Conservation (phyloP, 2,329 filamentous ascomycete genomes). For the Dothistroma septosporum region DNA sequence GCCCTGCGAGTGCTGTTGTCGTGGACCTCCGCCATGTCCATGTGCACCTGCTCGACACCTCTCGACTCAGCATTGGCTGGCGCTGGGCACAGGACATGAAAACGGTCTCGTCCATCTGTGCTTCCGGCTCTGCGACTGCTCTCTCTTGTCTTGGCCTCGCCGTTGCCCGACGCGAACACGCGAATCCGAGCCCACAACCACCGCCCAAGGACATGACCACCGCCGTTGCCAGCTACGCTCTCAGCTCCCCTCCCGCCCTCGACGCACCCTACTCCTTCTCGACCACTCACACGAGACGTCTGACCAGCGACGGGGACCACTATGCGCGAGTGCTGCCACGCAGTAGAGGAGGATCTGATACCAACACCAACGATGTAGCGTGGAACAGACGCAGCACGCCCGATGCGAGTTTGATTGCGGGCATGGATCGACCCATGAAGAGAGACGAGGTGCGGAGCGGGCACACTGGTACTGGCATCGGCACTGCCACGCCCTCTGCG, state of each 20-base stretch:
- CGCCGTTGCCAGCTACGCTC: conserved; percentile 20
- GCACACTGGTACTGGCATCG: neutral
- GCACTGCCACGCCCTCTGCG: conserved; percentile 3
- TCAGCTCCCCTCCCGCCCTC: conserved; percentile 10
- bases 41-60: neutral
- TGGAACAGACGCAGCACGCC: conserved; percentile 19
- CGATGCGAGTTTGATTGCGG: conserved; percentile 13
- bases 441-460: conserved; percentile 10
- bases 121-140: conserved; percentile 57
- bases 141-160: conserved; percentile 53
- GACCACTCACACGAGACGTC: conserved; percentile 10
- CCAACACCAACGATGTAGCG: neutral
- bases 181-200: conserved; percentile 8
- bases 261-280: conserved; percentile 6
- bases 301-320: conserved; percentile 14
- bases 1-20: neutral
- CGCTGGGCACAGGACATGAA: conserved; percentile 17
- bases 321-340: conserved; percentile 10
- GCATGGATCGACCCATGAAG: conserved; percentile 18
- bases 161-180: conserved; percentile 21
- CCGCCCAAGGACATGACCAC: conserved; percentile 23
- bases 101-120: conserved; percentile 48
- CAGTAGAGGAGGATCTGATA: conserved; percentile 6
- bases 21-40: conserved; percentile 5
- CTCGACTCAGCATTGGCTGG: conserved; percentile 5